Evolutionary conservation across 1,284 basidiomycete genomes (phyloP).

Genomic region (Apiotrichum veenhuisii): DNA sequence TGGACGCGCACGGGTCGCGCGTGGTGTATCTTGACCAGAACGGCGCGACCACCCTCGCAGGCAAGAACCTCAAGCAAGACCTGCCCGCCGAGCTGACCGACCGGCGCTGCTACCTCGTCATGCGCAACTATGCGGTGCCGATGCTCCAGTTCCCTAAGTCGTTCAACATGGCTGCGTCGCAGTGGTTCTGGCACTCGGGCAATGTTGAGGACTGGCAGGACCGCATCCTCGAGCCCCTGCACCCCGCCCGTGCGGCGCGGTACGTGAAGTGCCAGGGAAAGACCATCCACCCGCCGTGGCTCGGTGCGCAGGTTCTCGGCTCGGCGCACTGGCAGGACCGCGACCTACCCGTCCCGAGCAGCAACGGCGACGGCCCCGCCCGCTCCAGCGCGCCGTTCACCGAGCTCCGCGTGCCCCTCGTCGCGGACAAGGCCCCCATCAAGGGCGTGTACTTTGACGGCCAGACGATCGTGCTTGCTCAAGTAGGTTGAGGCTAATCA

Average conservation of each 20-base stretch:
- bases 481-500: not conserved
- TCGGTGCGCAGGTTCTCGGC: not conserved
- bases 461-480: conserved; percentile 7
- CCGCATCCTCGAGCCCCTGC: not conserved
- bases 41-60: not conserved
- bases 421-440: not conserved
- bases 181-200: not conserved
- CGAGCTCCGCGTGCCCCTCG: conserved; percentile 1
- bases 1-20: not conserved
- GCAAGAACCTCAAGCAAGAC: not conserved
- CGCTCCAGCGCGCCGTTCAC: not conserved
- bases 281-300: conserved; percentile 2
- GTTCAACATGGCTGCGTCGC: conserved; percentile 2
- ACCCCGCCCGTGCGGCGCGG: not conserved
- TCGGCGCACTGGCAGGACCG: not conserved
- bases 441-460: conserved; percentile 6
- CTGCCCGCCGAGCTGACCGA: conserved; percentile 1
- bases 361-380: not conserved
- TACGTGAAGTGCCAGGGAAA: not conserved
- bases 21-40: conserved; percentile 4
- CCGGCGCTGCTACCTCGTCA: not conserved
- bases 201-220: not conserved
- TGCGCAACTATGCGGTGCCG: conserved; percentile 5
- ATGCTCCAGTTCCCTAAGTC: not conserved
- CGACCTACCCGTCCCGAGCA: not conserved